Percentiles rank a stretch among this genome's conserved stretches.
phyloP scores from a whole-genome alignment of 768 basidiomycete genomes.

The Hemileccinum rubropunctum region DNA sequence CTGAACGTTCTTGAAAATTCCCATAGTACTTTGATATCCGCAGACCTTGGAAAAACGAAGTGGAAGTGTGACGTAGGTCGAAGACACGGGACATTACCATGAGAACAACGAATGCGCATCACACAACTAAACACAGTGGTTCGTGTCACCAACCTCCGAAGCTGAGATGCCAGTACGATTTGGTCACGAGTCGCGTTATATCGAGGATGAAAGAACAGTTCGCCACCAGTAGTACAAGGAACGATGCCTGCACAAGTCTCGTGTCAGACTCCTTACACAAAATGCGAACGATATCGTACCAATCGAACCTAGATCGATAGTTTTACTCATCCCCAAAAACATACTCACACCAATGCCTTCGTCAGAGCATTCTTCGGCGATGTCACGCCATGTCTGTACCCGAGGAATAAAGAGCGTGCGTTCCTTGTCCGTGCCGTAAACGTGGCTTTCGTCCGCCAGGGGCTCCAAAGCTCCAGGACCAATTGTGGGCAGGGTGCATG shows the following conservation, averaged over 20 bases:
- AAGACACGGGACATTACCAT: constrained; percentile 47
- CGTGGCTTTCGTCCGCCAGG: constrained; percentile 54
- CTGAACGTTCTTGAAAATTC: constrained; percentile 63
- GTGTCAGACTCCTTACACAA: constrained; percentile 7
- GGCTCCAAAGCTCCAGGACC: constrained; percentile 70
- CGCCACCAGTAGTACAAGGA: constrained; percentile 79
- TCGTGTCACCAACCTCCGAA: constrained; percentile 64
- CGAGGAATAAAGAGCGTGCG: constrained; percentile 74
- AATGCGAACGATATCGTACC: constrained; percentile 41
- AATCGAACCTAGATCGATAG: constrained; percentile 85
- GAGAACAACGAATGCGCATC: constrained; percentile 80
- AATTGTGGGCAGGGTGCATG: constrained; percentile 62
- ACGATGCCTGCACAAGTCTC: constrained; percentile 47
- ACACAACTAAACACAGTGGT: constrained; percentile 78
- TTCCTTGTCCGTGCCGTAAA: constrained; percentile 88
- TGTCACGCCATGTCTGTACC: constrained; percentile 73
- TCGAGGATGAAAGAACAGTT: constrained; percentile 89
- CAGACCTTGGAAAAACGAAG: constrained; percentile 45
- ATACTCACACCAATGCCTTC: constrained; percentile 88
- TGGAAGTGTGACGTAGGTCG: constrained; percentile 6
- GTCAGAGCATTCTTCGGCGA: constrained; percentile 86
- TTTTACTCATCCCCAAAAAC: constrained; percentile 78
- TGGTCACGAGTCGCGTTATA: constrained; percentile 72
- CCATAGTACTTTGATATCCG: constrained; percentile 65
- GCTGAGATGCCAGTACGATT: constrained; percentile 65